These are phyloP conservation scores for Apophysomyces sp. DNA, from an alignment of 371 early-diverging fungal species.

Conservation along the genomic window DNA sequence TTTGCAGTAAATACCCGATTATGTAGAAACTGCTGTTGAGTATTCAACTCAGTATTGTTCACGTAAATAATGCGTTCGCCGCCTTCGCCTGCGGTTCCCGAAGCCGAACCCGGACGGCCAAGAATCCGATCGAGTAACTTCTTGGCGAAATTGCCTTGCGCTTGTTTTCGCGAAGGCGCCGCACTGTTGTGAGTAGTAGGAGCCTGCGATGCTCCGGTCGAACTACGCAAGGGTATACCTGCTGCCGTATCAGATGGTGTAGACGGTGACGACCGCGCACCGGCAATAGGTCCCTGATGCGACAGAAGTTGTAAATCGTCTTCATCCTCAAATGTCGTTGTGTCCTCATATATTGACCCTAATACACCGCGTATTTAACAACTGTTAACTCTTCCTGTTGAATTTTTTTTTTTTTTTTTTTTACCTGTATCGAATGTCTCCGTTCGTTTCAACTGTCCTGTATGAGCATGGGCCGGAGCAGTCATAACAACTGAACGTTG, in stretches of 20 bases:
- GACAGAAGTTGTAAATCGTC: slow-evolving; percentile 44
- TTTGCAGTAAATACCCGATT: slow-evolving; percentile 89
- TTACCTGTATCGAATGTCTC: slow-evolving; percentile 28
- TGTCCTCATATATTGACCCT: slow-evolving; percentile 46
- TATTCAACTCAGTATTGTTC: slow-evolving; percentile 77
- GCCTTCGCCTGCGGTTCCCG: slow-evolving; percentile 38
- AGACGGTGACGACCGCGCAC: slow-evolving; percentile 12
- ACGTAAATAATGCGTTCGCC: slow-evolving; percentile 80
- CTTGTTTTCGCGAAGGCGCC: not conserved
- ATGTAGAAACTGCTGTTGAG: slow-evolving; percentile 74
- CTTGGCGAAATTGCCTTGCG: slow-evolving; percentile 6
- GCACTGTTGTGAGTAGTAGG: slow-evolving; percentile 4
- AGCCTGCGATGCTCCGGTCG: not conserved
- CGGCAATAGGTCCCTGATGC: slow-evolving; percentile 45
- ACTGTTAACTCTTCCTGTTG: not conserved
- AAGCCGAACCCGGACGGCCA: slow-evolving; percentile 25
- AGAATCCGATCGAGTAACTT: slow-evolving; percentile 17
- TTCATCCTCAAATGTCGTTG: slow-evolving; percentile 39
- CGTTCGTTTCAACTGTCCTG: slow-evolving; percentile 10
- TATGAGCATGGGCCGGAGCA: slow-evolving; percentile 6
- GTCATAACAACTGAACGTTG: not conserved
- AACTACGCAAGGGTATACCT: slow-evolving; percentile 18
- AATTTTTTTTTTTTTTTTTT: not conserved
- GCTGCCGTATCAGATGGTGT: slow-evolving; percentile 7
- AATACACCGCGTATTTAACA: not conserved